These are phyloP conservation scores for Escovopsis sp. DNA, from an alignment of 2,329 filamentous ascomycete genomes.

Conservation along the genomic window DNA sequence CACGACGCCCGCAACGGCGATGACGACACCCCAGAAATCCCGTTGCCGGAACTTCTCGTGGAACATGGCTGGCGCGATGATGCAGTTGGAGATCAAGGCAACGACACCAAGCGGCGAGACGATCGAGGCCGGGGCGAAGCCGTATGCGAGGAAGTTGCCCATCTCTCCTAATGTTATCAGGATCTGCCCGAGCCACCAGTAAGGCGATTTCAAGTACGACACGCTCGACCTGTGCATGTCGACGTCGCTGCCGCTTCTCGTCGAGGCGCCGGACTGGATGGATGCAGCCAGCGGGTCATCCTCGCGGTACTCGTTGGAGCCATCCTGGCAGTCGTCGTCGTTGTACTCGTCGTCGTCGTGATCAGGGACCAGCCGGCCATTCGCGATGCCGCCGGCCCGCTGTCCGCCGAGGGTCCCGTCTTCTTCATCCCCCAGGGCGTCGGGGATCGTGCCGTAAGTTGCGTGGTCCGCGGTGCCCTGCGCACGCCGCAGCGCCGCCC, in stretches of 20 bases:
- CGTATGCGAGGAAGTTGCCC: conserved; percentile 94
- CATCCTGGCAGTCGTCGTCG: background rate
- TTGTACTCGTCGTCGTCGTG: too few relatives aligned
- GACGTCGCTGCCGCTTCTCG: conserved; percentile 11
- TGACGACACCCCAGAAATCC: conserved; percentile 76
- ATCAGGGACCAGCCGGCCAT: too few relatives aligned
- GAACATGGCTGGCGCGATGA: conserved; percentile 88
- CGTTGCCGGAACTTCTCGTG: conserved; percentile 76
- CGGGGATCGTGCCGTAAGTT: conserved; percentile 22
- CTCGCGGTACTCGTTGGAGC: conserved; percentile 20
- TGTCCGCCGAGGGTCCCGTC: conserved; percentile 6
- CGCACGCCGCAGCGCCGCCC: conserved; percentile 35
- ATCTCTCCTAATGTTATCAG: conserved; percentile 87
- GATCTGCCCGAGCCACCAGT: conserved; percentile 91
- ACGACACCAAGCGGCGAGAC: conserved; percentile 96
- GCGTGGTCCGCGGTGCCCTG: conserved; percentile 15
- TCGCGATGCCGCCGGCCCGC: too few relatives aligned
- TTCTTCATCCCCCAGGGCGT: conserved; percentile 5
- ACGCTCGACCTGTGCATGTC: conserved; percentile 31
- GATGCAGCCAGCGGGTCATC: conserved; percentile 38
- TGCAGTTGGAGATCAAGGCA: conserved; percentile 86
- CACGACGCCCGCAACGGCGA: conserved; percentile 77
- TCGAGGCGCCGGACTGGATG: conserved; percentile 25
- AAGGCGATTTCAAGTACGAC: conserved; percentile 77
- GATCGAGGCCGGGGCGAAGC: conserved; percentile 93